Base-by-base conservation (phyloP, 805 yeast species). In the Cephaloascus albidus region DNA sequence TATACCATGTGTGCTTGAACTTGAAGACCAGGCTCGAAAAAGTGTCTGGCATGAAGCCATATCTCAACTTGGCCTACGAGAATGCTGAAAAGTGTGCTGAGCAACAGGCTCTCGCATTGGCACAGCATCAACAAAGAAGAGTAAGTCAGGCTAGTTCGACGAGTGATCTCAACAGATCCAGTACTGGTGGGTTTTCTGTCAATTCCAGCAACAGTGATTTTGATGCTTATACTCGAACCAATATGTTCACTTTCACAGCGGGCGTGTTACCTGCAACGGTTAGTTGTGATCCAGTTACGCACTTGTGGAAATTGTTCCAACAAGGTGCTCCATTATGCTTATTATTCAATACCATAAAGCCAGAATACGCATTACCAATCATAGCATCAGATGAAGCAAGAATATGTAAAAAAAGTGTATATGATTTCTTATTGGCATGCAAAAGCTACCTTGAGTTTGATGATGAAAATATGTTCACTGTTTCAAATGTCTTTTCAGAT, bases 281-380 rank as follows among this genome's bases (percentile, higher is more conserved):
- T 43, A 73, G 74, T 46, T 83, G 85, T 52, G 99, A 93, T 56
- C 97, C 97, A 3, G 97, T 85, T 2, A 87, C 96, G 2, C 89
- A 87, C 45, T 56, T 93, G 34, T 85, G 96, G 78, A 81, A 86
- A 47, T 64, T 93, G 27, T 80, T 93, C 52, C 94, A 90, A 51
- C 87, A 85, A 52, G 98, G 97, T 10, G 81, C 94, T 2, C 95
- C 97, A 3, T 65, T 93, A 33, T 89, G 97, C 58, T 74, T 86
- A 33, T 64, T 90, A 5, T 86, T 83, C 66, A 90, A 93, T 60
- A 66, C 78, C 12, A 70, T 87, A 17, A 70, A 69, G 40, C 55
- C 54, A 27, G 57, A 68, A 33, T 69, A 72, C 40, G 76, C 79
- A 40, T 64, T 83, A 35, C 71, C 81, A 2, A 72, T 80, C 14